Evolutionary conservation across 1,284 basidiomycete genomes (phyloP).

Genomic region (Flammula alnicola): DNA sequence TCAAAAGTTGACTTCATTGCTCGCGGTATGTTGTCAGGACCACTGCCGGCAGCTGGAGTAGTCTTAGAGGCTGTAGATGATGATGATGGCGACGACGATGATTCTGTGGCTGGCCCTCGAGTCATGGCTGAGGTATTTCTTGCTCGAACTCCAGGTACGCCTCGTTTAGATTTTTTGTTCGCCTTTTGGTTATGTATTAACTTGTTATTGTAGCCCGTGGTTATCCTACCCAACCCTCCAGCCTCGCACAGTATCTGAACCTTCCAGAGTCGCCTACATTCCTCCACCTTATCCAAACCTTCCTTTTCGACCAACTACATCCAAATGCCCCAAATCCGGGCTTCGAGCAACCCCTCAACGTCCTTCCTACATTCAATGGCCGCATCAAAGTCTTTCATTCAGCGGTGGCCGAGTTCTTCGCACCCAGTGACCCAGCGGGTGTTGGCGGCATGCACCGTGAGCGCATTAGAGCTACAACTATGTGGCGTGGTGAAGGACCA

Average conservation of each 20-base stretch:
- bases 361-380: neutral
- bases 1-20: neutral
- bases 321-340: neutral
- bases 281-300: neutral
- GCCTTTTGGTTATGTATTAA: no score
- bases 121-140: no score
- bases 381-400: neutral
- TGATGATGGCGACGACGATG: no score
- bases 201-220: no score
- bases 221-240: no score
- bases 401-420: no score
- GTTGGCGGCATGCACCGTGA: slow-evolving; percentile 28
- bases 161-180: no score
- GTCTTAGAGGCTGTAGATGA: neutral
- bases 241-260: no score
- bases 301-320: neutral
- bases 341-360: no score
- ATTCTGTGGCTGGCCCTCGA: no score
- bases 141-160: no score
- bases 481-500: slow-evolving; percentile 6
- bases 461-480: slow-evolving; percentile 6
- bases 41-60: neutral
- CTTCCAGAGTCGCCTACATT: no score
- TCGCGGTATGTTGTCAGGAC: neutral
- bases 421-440: slow-evolving; percentile 32